Base-by-base conservation (phyloP, 257 asterid species). In the Vinca minor region DNA sequence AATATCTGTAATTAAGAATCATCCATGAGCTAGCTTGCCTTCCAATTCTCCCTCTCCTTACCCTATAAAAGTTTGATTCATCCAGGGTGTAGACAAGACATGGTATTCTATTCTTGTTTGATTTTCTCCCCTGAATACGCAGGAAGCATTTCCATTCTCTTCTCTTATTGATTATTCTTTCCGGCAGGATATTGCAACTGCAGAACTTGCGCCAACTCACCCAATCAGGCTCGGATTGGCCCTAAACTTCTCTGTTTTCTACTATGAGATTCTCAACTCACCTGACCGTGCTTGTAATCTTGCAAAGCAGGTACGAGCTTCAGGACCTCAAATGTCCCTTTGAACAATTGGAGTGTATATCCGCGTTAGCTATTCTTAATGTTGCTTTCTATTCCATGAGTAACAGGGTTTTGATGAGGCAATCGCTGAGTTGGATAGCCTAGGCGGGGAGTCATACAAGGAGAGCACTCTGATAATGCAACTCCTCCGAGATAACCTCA, bases 391-490 rank as follows among this genome's bases (percentile, higher is more conserved):
- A 15, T 18, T 17, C 29, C 52, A 8, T 39, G 20, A 31, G 49
- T 21, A 3, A 34, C 77, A 89, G 96, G 95, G 95, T 54, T 89
- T 89, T 60, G 96, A 89, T 73, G 95, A 89, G 79, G 95, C 96
- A 38, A 86, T 89, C 69, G 87, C 94, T 2, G 94, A 89, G 85
- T 73, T 89, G 82, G 93, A 89, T 38, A 85, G 90, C 39, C 83
- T 86, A 12, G 96, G 98, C 69, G 98, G 88, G 81, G 98, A 91
- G 74, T 91, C 98, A 59, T 91, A 91, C 91, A 91, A 91, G 68
- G 98, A 91, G 58, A 91, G 96, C 91, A 91, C 98, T 66, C 76
- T 91, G 76, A 87, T 87, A 68, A 87, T 87, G 95, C 95, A 87
- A 73, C 95, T 87, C 81, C 95, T 84, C 48, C 87, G 95, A 2